phyloP scores from a whole-genome alignment of 805 yeast species.

The Kregervanrija delftensis region DNA sequence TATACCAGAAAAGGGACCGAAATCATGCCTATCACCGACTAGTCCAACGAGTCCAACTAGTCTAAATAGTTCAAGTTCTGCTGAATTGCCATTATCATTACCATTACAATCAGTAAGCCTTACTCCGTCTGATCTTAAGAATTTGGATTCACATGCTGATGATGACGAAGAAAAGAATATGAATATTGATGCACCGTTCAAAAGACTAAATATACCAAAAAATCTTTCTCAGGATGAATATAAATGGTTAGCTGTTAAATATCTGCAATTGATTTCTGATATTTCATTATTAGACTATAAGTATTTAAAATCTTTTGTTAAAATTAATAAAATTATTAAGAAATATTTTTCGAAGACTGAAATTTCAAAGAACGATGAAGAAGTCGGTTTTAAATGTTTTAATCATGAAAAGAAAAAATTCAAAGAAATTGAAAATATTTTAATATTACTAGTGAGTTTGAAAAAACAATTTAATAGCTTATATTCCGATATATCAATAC shows the following conservation, averaged over 20 bases:
- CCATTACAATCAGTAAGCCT: conserved; percentile 6
- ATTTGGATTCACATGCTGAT: conserved; percentile 3
- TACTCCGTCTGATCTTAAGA: conserved; percentile 4
- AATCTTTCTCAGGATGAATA: background rate
- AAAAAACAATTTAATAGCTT: conserved; percentile 14
- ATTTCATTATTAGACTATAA: conserved; percentile 22
- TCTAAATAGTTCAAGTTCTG: no score
- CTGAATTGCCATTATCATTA: background rate
- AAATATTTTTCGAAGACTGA: conserved; percentile 21
- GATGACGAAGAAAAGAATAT: background rate
- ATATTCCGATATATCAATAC: background rate
- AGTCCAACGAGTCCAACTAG: no score
- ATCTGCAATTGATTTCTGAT: conserved; percentile 20
- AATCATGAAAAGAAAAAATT: conserved; percentile 19
- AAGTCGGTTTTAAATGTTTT: conserved; percentile 18
- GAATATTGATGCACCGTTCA: background rate
- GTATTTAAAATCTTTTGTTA: conserved; percentile 19
- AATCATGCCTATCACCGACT: no score
- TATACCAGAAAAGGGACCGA: no score
- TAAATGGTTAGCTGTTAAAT: conserved; percentile 18
- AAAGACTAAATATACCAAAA: conserved; percentile 6
- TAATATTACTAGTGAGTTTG: conserved; percentile 11
- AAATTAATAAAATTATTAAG: conserved; percentile 20
- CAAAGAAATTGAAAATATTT: conserved; percentile 16
- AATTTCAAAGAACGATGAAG: conserved; percentile 18